A percentile compares a stretch with the other conserved stretches of the same genome.
phyloP scores from a whole-genome alignment of 257 asterid species.

The Paulownia fortunei region DNA sequence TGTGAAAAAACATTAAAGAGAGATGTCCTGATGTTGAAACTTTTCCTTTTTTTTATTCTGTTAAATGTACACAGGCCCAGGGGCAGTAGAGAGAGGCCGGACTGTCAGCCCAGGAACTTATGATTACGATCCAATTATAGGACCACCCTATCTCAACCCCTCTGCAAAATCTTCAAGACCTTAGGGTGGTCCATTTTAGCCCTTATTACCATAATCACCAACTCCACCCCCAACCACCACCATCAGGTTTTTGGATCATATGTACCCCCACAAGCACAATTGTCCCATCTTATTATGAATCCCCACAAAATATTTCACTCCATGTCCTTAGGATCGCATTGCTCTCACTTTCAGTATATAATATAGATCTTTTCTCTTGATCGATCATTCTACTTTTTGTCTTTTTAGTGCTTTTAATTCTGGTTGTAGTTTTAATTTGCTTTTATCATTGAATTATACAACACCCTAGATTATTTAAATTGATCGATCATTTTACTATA shows the following conservation, averaged over 20 bases:
- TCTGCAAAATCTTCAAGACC: conserved; percentile 35
- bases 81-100: conserved; percentile 14
- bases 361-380: no score
- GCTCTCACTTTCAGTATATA: no score
- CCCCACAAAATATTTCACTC: background rate
- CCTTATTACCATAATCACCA: conserved; percentile 22
- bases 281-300: conserved; percentile 16
- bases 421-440: no score
- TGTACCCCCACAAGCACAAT: conserved; percentile 32
- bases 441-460: no score
- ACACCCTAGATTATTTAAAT: no score
- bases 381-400: no score
- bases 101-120: conserved; percentile 30
- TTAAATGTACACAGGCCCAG: conserved; percentile 18
- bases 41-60: background rate
- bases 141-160: conserved; percentile 43
- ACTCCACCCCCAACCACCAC: background rate
- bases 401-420: no score
- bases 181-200: conserved; percentile 49
- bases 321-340: no score
- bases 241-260: conserved; percentile 2
- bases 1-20: background rate
- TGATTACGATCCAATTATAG: conserved; percentile 32
- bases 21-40: background rate
- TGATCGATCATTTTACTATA: no score